These are phyloP conservation scores for Xylaria sp. DNA, from an alignment of 495 filamentous ascomycete genomes.

Conservation along the genomic window DNA sequence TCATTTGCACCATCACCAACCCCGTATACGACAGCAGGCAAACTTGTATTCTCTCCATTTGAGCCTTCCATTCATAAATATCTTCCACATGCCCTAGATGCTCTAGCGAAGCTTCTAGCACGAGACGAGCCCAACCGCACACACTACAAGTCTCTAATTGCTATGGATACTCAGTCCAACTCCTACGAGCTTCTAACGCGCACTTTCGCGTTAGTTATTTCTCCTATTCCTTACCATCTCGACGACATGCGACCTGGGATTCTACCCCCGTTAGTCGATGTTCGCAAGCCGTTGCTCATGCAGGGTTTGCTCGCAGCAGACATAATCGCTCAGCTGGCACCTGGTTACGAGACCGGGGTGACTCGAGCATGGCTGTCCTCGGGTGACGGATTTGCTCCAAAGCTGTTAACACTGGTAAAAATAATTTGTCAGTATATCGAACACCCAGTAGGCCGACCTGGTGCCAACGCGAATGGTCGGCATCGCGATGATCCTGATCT, in stretches of 20 bases:
- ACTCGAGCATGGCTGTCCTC: slow-evolving; percentile 85
- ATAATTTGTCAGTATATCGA: slow-evolving; percentile 68
- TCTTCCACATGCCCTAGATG: slow-evolving; percentile 86
- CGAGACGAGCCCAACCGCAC: slow-evolving; percentile 92
- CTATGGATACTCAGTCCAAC: slow-evolving; percentile 67
- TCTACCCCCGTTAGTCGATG: slow-evolving; percentile 71
- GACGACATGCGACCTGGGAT: slow-evolving; percentile 51
- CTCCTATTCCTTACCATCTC: slow-evolving; percentile 74
- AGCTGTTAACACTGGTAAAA: slow-evolving; percentile 74
- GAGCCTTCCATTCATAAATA: slow-evolving; percentile 84
- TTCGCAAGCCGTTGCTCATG: slow-evolving; percentile 83
- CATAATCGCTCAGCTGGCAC: slow-evolving; percentile 77
- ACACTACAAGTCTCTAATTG: slow-evolving; percentile 81
- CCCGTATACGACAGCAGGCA: slow-evolving; percentile 56
- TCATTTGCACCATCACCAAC: slow-evolving; percentile 84
- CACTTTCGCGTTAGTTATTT: slow-evolving; percentile 86
- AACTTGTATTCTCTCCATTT: slow-evolving; percentile 79
- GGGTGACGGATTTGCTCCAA: slow-evolving; percentile 83
- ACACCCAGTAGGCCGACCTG: slow-evolving; percentile 43
- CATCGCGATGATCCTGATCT: slow-evolving; percentile 54
- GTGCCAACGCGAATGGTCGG: slow-evolving; percentile 41
- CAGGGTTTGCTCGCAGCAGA: slow-evolving; percentile 93
- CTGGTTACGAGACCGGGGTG: slow-evolving; percentile 71
- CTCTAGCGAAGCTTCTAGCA: slow-evolving; percentile 88
- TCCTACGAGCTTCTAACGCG: slow-evolving; percentile 86